Percentiles rank a stretch among this genome's conserved stretches.
Evolutionary conservation across 768 basidiomycete species (phyloP).

Genomic region (Boletales sp.): DNA sequence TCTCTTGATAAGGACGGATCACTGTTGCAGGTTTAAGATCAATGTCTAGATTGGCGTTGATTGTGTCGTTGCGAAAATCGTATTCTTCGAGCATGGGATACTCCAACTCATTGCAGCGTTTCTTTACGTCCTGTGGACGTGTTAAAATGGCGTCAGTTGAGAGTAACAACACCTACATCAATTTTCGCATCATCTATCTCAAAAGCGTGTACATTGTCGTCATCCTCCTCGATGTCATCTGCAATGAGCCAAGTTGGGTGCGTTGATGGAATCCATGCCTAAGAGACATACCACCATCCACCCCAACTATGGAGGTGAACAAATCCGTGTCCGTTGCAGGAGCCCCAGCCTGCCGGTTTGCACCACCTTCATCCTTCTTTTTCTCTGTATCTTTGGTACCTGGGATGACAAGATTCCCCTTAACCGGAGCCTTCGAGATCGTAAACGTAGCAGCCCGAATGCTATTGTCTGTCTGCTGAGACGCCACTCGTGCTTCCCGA

Average conservation of each 20-base stretch:
- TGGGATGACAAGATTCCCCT: slow-evolving; percentile 81
- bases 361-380: slow-evolving; percentile 58
- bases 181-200: slow-evolving; percentile 94
- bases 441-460: slow-evolving; percentile 76
- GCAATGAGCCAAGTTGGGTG: background rate
- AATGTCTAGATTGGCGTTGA: slow-evolving; percentile 96
- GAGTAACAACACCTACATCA: slow-evolving; percentile 54
- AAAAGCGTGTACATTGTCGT: slow-evolving; percentile 95
- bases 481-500: slow-evolving; percentile 75
- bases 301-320: slow-evolving; percentile 94
- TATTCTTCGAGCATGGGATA: slow-evolving; percentile 99
- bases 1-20: slow-evolving; percentile 98
- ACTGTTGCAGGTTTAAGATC: slow-evolving; percentile 98
- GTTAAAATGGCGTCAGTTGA: slow-evolving; percentile 6
- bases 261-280: background rate
- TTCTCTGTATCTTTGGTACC: slow-evolving; percentile 76
- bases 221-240: slow-evolving; percentile 98
- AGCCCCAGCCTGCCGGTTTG: slow-evolving; percentile 27
- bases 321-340: slow-evolving; percentile 64
- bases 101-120: slow-evolving; percentile 93
- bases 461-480: slow-evolving; percentile 66
- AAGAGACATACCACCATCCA: slow-evolving; percentile 68
- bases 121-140: slow-evolving; percentile 78
- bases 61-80: slow-evolving; percentile 95
- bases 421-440: slow-evolving; percentile 75